These are phyloP conservation scores for Penicillium goetzii DNA, from an alignment of 495 filamentous ascomycete species.

Conservation along the genomic window DNA sequence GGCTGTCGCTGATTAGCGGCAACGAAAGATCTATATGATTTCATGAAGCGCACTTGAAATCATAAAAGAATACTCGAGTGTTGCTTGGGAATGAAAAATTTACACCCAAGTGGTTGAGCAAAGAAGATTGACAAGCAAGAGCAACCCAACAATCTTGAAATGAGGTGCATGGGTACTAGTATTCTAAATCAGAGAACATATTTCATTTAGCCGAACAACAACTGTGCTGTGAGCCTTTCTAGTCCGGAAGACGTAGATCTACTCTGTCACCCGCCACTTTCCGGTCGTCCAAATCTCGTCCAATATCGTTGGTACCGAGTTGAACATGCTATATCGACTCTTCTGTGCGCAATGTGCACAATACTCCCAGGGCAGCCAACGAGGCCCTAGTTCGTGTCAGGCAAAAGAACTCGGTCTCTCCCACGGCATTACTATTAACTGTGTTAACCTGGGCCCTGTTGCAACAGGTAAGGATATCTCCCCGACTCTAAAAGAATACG, in stretches of 20 bases:
- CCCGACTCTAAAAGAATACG: not conserved
- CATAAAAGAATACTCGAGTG: too few species aligned
- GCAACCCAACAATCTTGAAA: too few species aligned
- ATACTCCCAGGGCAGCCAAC: too few species aligned
- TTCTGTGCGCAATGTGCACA: slow-evolving; percentile 16
- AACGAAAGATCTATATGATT: too few species aligned
- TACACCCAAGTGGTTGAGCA: too few species aligned
- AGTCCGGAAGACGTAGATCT: not conserved
- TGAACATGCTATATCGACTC: slow-evolving; percentile 35
- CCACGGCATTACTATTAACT: not conserved
- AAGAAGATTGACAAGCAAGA: too few species aligned
- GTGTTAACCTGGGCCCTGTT: not conserved
- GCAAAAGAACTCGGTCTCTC: not conserved
- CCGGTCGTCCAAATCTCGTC: slow-evolving; percentile 22
- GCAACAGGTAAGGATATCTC: not conserved
- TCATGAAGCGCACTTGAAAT: too few species aligned
- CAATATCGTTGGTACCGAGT: slow-evolving; percentile 20
- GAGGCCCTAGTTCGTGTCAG: not conserved
- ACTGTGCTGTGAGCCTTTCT: not conserved
- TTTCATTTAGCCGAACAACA: not conserved
- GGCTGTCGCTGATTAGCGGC: too few species aligned
- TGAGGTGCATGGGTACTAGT: too few species aligned
- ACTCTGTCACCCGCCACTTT: slow-evolving; percentile 23
- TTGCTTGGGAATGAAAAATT: too few species aligned
- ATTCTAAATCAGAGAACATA: too few species aligned